Conservation (phyloP, 2,329 filamentous ascomycete species). For the Apiospora rasikravindrae region DNA sequence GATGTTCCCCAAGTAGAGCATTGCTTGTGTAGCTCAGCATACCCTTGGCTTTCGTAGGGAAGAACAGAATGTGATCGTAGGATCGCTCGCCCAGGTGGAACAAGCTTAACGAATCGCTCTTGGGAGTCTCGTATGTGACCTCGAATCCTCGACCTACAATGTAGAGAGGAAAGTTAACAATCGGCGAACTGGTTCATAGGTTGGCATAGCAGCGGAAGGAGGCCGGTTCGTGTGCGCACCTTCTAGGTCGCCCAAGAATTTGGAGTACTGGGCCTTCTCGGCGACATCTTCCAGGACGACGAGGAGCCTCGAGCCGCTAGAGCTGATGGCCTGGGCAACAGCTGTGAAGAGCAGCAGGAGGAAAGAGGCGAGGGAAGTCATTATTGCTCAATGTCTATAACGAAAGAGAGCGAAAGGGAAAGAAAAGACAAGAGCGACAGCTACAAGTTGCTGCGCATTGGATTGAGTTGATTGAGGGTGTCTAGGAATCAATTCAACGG, state of each 20-base stretch:
- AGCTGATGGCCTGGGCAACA: conserved; percentile 77
- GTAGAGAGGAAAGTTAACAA: background rate
- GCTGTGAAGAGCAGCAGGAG: conserved; percentile 70
- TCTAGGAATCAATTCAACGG: conserved; percentile 7
- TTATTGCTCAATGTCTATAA: conserved; percentile 40
- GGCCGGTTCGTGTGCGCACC: conserved; percentile 52
- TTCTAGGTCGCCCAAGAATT: conserved; percentile 76
- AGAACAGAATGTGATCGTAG: conserved; percentile 89
- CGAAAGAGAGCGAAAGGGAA: background rate
- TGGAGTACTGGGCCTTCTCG: conserved; percentile 80
- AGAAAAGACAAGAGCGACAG: conserved; percentile 15
- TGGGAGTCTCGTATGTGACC: conserved; percentile 81
- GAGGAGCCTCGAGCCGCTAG: conserved; percentile 78
- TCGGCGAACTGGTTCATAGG: background rate
- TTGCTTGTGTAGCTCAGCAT: conserved; percentile 20
- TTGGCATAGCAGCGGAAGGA: background rate
- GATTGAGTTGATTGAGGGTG: conserved; percentile 2
- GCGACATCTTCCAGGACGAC: conserved; percentile 83
- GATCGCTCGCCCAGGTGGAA: conserved; percentile 86
- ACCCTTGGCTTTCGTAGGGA: conserved; percentile 93
- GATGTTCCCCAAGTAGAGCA: background rate
- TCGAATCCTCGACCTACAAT: conserved; percentile 78
- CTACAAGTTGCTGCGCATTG: conserved; percentile 19
- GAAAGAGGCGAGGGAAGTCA: conserved; percentile 78
- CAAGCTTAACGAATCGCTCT: conserved; percentile 76